phyloP scores from a whole-genome alignment of 225 moss, liverwort and hornwort species.

The Anthoceros angustus region DNA sequence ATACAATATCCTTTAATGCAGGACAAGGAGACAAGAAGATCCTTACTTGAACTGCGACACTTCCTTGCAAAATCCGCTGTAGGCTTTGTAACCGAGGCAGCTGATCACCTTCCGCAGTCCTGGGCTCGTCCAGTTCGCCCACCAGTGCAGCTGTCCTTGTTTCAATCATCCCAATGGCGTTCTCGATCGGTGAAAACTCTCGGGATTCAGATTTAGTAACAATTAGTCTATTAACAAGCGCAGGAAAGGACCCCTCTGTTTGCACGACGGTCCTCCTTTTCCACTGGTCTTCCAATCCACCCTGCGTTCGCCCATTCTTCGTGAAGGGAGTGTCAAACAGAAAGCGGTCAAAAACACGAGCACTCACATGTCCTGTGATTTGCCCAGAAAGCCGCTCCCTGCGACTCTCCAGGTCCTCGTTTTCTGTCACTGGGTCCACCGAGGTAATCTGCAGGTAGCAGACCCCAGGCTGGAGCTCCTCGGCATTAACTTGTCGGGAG shows the following conservation, averaged over 20 bases:
- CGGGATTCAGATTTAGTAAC: slow-evolving; percentile 77
- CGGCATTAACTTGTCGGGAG: slow-evolving; percentile 82
- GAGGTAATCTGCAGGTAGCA: slow-evolving; percentile 97
- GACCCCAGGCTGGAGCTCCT: slow-evolving; percentile 73
- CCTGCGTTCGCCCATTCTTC: slow-evolving; percentile 78
- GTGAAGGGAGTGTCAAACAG: slow-evolving; percentile 89
- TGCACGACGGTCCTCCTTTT: slow-evolving; percentile 70
- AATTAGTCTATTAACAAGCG: slow-evolving; percentile 71
- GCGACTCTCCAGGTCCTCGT: slow-evolving; percentile 68
- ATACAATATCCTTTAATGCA: neutral
- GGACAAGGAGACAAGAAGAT: neutral
- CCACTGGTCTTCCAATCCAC: slow-evolving; percentile 96
- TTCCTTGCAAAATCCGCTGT: slow-evolving; percentile 92
- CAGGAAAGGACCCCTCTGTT: slow-evolving; percentile 83
- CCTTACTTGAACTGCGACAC: slow-evolving; percentile 86
- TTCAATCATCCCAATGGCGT: slow-evolving; percentile 96
- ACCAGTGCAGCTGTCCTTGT: slow-evolving; percentile 64
- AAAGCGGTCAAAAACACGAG: slow-evolving; percentile 76
- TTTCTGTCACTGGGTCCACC: slow-evolving; percentile 71
- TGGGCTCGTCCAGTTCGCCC: slow-evolving; percentile 75
- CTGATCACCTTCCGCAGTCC: slow-evolving; percentile 62
- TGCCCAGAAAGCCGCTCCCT: slow-evolving; percentile 57
- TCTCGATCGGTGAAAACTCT: slow-evolving; percentile 94
- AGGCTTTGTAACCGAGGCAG: slow-evolving; percentile 75
- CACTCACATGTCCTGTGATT: slow-evolving; percentile 38